These are phyloP conservation scores for Drechslerella coelobrocha DNA, from an alignment of 2,329 filamentous ascomycete species.

Conservation along the genomic window DNA sequence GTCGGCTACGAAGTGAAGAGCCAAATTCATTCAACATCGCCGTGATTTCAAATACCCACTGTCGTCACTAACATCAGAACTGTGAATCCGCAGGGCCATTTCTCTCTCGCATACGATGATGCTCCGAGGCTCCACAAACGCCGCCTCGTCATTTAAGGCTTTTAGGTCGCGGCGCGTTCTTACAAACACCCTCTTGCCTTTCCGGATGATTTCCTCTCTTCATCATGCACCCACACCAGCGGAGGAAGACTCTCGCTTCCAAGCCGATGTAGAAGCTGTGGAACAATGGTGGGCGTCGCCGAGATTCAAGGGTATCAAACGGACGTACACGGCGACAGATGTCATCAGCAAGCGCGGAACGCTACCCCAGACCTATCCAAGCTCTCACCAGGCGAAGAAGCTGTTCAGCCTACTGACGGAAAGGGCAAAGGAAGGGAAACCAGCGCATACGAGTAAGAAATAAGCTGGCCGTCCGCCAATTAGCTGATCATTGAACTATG, in stretches of 20 bases:
- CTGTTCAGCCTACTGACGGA: slow-evolving; percentile 87
- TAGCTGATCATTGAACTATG: slow-evolving; percentile 24
- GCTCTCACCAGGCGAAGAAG: slow-evolving; percentile 92
- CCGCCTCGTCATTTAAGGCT: slow-evolving; percentile 30
- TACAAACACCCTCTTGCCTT: slow-evolving; percentile 7
- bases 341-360: slow-evolving; percentile 92
- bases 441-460: slow-evolving; percentile 84
- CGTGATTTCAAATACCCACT: too few species aligned
- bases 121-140: slow-evolving; percentile 16
- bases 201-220: slow-evolving; percentile 50
- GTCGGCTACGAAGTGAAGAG: too few species aligned
- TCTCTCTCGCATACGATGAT: too few species aligned
- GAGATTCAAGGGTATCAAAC: slow-evolving; percentile 85
- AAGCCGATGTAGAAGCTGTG: slow-evolving; percentile 82
- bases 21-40: too few species aligned
- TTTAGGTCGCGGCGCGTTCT: slow-evolving; percentile 13
- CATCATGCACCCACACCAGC: slow-evolving; percentile 51
- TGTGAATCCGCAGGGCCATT: too few species aligned
- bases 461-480: neutral
- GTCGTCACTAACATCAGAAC: too few species aligned
- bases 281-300: slow-evolving; percentile 88
- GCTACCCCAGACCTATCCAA: slow-evolving; percentile 85
- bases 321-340: slow-evolving; percentile 87
- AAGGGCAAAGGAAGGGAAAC: slow-evolving; percentile 77
- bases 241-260: slow-evolving; percentile 80